Evolutionary conservation across 495 filamentous ascomycete species (phyloP), one percentile per base, ranked within the genome.

Genomic region (Viridothelium virens): DNA sequence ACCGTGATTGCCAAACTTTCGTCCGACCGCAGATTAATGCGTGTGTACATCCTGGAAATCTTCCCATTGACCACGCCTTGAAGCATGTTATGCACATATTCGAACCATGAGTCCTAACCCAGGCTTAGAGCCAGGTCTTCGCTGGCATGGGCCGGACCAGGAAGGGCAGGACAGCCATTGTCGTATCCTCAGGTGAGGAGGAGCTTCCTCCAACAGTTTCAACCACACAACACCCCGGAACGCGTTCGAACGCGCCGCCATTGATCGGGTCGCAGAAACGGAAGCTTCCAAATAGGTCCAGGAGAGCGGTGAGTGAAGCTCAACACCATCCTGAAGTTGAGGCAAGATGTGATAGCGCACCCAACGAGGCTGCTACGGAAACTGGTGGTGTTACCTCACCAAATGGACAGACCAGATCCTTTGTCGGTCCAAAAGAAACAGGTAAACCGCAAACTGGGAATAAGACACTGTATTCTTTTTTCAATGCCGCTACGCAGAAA

Each of bases 401-500:
- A 65, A 70, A 68, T 65, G 66, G 2, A 46, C 66, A 59, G 10
- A 11, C 16, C 33, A 69, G 67, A 7, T 33, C 53, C 36, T 59
- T 4, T 33, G 18, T 36, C 9, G 6, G 6, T 59, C 14, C 53
- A 18, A 34, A 10, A 6, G 36, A 33, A 33, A 50, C 67, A 56
- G 61, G 39, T 10, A 16, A 47, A 25, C 50, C 71, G 39, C 71
- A 75, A 64, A 36, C 70, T 12, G 70, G 70, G 64, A 65, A 67
- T 41, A 77, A 71, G 64, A 67, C 76, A 2, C 75, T 81, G 64
- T 77, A 73, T 16, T 77, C 78, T 0, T 82, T 81, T 70, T 82
- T 82, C 70, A 76, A 72, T 65, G 68, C 70, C 64, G 67, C 70
- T 16, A 74, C 73, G 9, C 70, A 74, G 63, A 59, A 67, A n/a